These are phyloP conservation scores for Arthroderma sp. DNA, from an alignment of 2,329 filamentous ascomycete genomes.

Conservation along the genomic window DNA sequence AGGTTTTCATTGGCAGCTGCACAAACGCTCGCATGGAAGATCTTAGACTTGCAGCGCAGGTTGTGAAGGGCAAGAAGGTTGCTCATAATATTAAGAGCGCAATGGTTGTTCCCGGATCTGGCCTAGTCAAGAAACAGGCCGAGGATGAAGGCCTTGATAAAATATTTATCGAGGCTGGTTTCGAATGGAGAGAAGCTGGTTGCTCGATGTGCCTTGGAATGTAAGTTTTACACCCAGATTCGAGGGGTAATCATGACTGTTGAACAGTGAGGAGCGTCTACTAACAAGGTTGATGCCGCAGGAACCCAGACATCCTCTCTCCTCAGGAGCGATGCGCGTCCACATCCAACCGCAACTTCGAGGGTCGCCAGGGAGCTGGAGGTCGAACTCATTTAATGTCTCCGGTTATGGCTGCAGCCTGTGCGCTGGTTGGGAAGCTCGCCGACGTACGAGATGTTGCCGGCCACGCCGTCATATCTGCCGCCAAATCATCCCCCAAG, in stretches of 20 bases:
- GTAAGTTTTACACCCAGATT: conserved; percentile 20
- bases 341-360: conserved; percentile 95
- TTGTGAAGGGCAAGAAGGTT: conserved; percentile 78
- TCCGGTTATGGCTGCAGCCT: conserved; percentile 88
- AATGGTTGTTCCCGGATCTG: conserved; percentile 93
- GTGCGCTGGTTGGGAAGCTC: conserved; percentile 78
- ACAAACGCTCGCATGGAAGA: conserved; percentile 97
- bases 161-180: conserved; percentile 82
- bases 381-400: conserved; percentile 94
- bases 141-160: conserved; percentile 86
- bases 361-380: conserved; percentile 83
- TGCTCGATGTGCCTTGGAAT: conserved; percentile 99
- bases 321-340: conserved; percentile 87
- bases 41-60: conserved; percentile 68
- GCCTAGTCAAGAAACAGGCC: conserved; percentile 82
- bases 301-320: conserved; percentile 85
- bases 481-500: conserved; percentile 42
- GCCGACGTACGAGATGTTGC: conserved; percentile 77
- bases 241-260: no score
- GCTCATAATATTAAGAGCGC: conserved; percentile 82
- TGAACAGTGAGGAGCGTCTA: no score
- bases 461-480: conserved; percentile 31
- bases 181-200: conserved; percentile 95
- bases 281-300: no score
- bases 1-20: conserved; percentile 96